These are phyloP conservation scores for Chrysoporthe deuterocubensis DNA, from an alignment of 2,329 filamentous ascomycete genomes.

Conservation along the genomic window DNA sequence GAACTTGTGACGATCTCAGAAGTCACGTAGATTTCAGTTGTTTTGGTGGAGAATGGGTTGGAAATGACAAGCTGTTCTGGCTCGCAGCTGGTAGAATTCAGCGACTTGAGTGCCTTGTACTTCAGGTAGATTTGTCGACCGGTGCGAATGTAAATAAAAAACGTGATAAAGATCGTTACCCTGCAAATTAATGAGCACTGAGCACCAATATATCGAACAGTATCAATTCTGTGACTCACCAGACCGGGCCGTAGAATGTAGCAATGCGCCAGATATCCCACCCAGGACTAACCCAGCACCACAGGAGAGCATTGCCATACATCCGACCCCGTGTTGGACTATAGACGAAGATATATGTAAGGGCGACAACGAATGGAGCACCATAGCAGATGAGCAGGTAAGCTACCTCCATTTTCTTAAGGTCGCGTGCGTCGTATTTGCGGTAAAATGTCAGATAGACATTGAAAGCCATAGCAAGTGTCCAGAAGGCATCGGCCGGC, in stretches of 20 bases:
- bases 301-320: slow-evolving; percentile 76
- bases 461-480: slow-evolving; percentile 80
- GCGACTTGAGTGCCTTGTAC: slow-evolving; percentile 63
- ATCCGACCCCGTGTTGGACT: slow-evolving; percentile 55
- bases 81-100: slow-evolving; percentile 48
- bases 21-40: slow-evolving; percentile 67
- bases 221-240: slow-evolving; percentile 48
- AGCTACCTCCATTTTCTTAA: slow-evolving; percentile 70
- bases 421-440: slow-evolving; percentile 67
- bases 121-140: slow-evolving; percentile 70
- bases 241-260: slow-evolving; percentile 74
- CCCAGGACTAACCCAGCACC: slow-evolving; percentile 76
- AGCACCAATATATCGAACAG: too few species aligned
- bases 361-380: slow-evolving; percentile 69
- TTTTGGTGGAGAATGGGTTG: slow-evolving; percentile 57
- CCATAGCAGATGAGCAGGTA: slow-evolving; percentile 76
- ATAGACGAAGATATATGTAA: slow-evolving; percentile 69
- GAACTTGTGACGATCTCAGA: slow-evolving; percentile 49
- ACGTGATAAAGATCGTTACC: slow-evolving; percentile 64
- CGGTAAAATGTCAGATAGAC: slow-evolving; percentile 81
- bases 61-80: slow-evolving; percentile 45
- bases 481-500: slow-evolving; percentile 77
- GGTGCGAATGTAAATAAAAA: slow-evolving; percentile 68
- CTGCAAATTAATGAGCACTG: slow-evolving; percentile 39
- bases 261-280: slow-evolving; percentile 76